These are phyloP conservation scores for Phascolomyces articulosus DNA, from an alignment of 371 early-diverging fungal genomes.

Conservation along the genomic window DNA sequence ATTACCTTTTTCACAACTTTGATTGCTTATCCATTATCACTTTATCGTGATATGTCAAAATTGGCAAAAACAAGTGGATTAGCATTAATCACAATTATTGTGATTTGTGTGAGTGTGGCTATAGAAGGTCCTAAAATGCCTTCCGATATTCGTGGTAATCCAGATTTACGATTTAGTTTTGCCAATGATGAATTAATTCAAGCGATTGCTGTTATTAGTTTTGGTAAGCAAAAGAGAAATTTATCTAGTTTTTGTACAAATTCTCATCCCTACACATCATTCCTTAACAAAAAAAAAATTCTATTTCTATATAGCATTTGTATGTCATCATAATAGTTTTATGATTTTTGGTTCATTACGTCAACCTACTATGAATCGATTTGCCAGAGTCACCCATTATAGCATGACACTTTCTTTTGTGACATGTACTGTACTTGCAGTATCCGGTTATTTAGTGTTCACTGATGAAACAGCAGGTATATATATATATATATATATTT, in stretches of 20 bases:
- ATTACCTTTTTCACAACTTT: constrained; percentile 69
- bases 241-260: background rate
- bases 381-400: constrained; percentile 73
- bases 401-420: constrained; percentile 68
- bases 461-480: constrained; percentile 74
- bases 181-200: constrained; percentile 69
- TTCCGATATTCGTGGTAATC: constrained; percentile 54
- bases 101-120: constrained; percentile 72
- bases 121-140: constrained; percentile 72
- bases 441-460: constrained; percentile 70
- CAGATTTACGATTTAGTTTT: constrained; percentile 48
- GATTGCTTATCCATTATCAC: constrained; percentile 75
- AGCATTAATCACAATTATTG: constrained; percentile 73
- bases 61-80: constrained; percentile 80
- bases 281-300: too few species aligned
- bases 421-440: constrained; percentile 68
- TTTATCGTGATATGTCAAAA: constrained; percentile 82
- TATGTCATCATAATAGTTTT: constrained; percentile 86
- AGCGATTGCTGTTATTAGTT: constrained; percentile 81
- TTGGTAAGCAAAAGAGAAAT: constrained; percentile 73
- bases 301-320: constrained; percentile 81
- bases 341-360: constrained; percentile 77
- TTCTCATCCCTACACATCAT: too few species aligned
- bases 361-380: constrained; percentile 74
- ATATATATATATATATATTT: background rate